Evolutionary conservation across 2,329 filamentous ascomycete genomes (phyloP).

Genomic region (Penicillium brevicompactum): DNA sequence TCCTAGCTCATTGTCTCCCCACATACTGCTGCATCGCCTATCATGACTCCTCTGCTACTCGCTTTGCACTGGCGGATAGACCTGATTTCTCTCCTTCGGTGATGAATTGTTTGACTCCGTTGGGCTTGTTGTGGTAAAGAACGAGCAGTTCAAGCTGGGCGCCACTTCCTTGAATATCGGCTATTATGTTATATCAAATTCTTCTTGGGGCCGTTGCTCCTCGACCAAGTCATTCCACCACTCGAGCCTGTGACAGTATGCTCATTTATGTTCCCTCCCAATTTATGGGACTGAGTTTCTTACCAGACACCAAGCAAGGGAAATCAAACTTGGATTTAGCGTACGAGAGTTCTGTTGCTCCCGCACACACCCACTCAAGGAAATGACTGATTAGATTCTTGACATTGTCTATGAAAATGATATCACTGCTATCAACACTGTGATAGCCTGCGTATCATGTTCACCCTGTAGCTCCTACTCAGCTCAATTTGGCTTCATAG

Average conservation of each 20-base stretch:
- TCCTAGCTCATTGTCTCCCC: slow-evolving; percentile 12
- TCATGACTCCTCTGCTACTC: not conserved
- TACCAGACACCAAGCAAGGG: too few relatives aligned
- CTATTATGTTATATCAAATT: slow-evolving; percentile 1
- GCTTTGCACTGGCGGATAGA: not conserved
- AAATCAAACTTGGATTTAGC: slow-evolving; percentile 1
- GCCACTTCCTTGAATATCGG: not conserved
- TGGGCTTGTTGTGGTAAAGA: slow-evolving; percentile 2
- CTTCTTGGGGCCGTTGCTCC: slow-evolving; percentile 3
- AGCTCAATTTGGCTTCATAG: too few relatives aligned
- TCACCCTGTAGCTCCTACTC: too few relatives aligned
- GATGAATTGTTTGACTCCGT: slow-evolving; percentile 8
- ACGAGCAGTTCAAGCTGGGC: slow-evolving; percentile 1
- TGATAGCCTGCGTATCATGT: too few relatives aligned
- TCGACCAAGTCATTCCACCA: slow-evolving; percentile 4
- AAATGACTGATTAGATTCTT: slow-evolving; percentile 5
- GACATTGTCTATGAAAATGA: too few relatives aligned
- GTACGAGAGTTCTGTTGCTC: slow-evolving; percentile 4
- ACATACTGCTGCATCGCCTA: slow-evolving; percentile 9
- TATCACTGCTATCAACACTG: too few relatives aligned
- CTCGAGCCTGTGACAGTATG: not conserved
- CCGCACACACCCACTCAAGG: slow-evolving; percentile 12
- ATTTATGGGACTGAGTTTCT: too few relatives aligned
- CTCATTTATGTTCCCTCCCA: not conserved
- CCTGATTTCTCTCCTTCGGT: slow-evolving; percentile 5